Evolutionary conservation across 768 basidiomycete species (phyloP), one percentile per base, ranked within the genome.

Genomic region (Albatrellus ellisii): DNA sequence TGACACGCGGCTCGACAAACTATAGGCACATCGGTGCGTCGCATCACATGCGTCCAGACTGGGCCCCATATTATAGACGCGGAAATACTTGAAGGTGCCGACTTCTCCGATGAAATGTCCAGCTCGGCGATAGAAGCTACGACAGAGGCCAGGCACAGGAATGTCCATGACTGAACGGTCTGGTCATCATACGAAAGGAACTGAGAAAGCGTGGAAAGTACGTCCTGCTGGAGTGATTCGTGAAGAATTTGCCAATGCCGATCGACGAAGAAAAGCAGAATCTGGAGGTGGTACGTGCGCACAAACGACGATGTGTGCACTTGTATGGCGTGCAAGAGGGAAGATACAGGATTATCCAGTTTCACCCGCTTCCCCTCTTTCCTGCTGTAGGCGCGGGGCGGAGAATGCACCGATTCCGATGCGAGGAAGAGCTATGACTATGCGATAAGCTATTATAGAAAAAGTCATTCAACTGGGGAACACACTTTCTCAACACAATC

Each of bases 1-100:
- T 88, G 84, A 50, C 78, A 80, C 10, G 92, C 90, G 3, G 85
- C 76, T 40, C 92, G 76, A 53, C 77, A 89, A 3, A 84, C 72
- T 9, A 66, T 60, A 15, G 85, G 73, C 2, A 75, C 68, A 33
- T 75, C 77, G 26, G 75, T 64, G 27, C 85, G 78, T 22, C 89
- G 80, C 41, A 86, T 72, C 4, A 84, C 77, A 54, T 85, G 77
- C 2, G 76, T 73, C 91, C 89, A 97, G 22, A 91, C 66, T 6
- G 73, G 63, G 49, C 81, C 77, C 88, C 89, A 94, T 8, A 29
- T 45, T 42, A 41, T 38, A 18, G 49, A 43, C 14, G 27, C 39
- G 14, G 38, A n/a, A 35, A 48, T 7, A 24, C 26, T 17, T 39
- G 26, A 47, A 14, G 31, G 34, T 37, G 38, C 17, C 9, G 10